These are phyloP conservation scores for Trametes coccinea DNA, from an alignment of 768 basidiomycete genomes.

Conservation along the genomic window DNA sequence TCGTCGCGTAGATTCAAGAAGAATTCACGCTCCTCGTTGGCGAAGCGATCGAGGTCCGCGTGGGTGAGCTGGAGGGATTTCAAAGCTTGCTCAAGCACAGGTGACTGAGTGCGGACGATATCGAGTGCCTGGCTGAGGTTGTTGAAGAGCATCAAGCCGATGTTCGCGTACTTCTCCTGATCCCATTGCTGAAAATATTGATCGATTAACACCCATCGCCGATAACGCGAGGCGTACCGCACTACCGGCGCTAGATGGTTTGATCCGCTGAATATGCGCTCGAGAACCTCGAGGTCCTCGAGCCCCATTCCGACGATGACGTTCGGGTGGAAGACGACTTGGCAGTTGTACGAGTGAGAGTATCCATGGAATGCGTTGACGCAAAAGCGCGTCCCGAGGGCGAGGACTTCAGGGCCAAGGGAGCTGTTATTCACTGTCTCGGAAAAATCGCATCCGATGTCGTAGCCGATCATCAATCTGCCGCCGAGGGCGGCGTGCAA, in stretches of 20 bases:
- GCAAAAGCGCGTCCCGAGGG: slow-evolving; percentile 3
- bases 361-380: slow-evolving; percentile 39
- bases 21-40: slow-evolving; percentile 28
- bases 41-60: slow-evolving; percentile 27
- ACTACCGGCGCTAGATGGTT: slow-evolving; percentile 29
- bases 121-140: slow-evolving; percentile 35
- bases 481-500: not conserved
- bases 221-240: slow-evolving; percentile 32
- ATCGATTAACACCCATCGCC: slow-evolving; percentile 33
- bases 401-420: slow-evolving; percentile 1
- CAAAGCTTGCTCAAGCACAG: slow-evolving; percentile 20
- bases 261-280: slow-evolving; percentile 23
- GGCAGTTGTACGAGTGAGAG: slow-evolving; percentile 37
- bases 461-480: slow-evolving; percentile 3
- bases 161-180: slow-evolving; percentile 36
- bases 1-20: slow-evolving; percentile 32
- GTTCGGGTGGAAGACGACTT: slow-evolving; percentile 35
- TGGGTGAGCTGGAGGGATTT: slow-evolving; percentile 15
- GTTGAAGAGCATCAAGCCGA: slow-evolving; percentile 28
- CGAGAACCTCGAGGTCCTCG: slow-evolving; percentile 32
- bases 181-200: slow-evolving; percentile 37
- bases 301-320: slow-evolving; percentile 33
- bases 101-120: slow-evolving; percentile 24
- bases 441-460: slow-evolving; percentile 25
- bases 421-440: slow-evolving; percentile 12